These are phyloP conservation scores for Starmerella sp. DNA, from an alignment of 805 yeast genomes.

Conservation along the genomic window DNA sequence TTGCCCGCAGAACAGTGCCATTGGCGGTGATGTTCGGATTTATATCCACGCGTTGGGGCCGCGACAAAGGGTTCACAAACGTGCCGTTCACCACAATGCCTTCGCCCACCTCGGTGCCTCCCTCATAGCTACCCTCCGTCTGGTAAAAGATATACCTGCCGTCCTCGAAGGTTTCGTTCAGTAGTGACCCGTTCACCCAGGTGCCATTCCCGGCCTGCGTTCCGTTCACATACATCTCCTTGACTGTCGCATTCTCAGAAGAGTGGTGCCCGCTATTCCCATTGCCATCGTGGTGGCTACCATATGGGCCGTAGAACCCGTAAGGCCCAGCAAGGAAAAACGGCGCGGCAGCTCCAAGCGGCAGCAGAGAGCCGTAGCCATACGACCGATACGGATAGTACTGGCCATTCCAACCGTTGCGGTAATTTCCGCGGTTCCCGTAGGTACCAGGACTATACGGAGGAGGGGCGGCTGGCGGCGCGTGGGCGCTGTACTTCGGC, in stretches of 20 bases:
- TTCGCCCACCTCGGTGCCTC: neutral
- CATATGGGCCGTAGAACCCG: slow-evolving; percentile 11
- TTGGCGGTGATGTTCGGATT: slow-evolving; percentile 9
- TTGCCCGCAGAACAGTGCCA: slow-evolving; percentile 2
- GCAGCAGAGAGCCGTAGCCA: slow-evolving; percentile 1
- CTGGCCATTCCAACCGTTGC: slow-evolving; percentile 7
- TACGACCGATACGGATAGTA: slow-evolving; percentile 7
- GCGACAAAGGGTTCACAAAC: neutral
- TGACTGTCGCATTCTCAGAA: neutral
- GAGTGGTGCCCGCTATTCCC: neutral
- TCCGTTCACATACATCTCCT: neutral
- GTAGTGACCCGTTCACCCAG: neutral
- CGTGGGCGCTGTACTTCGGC: neutral
- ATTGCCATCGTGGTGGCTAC: neutral
- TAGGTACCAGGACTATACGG: neutral
- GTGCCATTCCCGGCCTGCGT: neutral
- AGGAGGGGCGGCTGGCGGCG: neutral
- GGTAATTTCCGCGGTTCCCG: slow-evolving; percentile 2
- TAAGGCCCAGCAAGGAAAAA: slow-evolving; percentile 10
- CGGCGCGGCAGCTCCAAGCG: slow-evolving; percentile 4
- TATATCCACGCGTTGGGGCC: neutral
- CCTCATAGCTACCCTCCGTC: neutral
- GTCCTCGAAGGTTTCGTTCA: neutral
- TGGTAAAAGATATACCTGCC: neutral
- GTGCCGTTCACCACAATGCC: slow-evolving; percentile 8